A percentile compares a stretch with the other conserved stretches of the same genome.
Conservation (phyloP, 75 land plant genomes). For the Sequoia sempervirens region DNA sequence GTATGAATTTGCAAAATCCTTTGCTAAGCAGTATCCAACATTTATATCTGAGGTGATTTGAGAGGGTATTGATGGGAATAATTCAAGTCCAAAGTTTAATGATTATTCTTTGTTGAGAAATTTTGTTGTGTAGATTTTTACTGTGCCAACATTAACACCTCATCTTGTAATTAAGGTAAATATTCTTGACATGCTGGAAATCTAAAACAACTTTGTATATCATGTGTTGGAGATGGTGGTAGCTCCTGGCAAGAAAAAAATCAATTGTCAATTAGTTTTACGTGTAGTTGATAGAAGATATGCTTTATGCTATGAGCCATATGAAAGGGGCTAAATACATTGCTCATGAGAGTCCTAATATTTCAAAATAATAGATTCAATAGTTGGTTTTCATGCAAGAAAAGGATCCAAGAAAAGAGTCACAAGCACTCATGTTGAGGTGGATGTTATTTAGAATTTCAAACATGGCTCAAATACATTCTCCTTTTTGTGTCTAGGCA, state of each 20-base stretch:
- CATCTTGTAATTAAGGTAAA: slow-evolving; percentile 71
- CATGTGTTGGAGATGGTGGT: slow-evolving; percentile 71
- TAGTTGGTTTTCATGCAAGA: slow-evolving; percentile 75
- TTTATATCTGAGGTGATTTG: slow-evolving; percentile 44
- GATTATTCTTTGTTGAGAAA: slow-evolving; percentile 57
- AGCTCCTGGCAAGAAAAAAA: slow-evolving; percentile 55
- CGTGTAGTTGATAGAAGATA: slow-evolving; percentile 64
- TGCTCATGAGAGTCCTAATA: slow-evolving; percentile 40
- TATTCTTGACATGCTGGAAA: slow-evolving; percentile 60
- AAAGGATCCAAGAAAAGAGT: slow-evolving; percentile 77
- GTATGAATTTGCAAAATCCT: slow-evolving; percentile 72
- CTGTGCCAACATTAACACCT: slow-evolving; percentile 83
- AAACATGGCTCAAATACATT: slow-evolving; percentile 61
- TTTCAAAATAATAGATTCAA: slow-evolving; percentile 65
- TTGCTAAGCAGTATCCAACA: slow-evolving; percentile 55
- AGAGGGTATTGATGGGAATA: slow-evolving; percentile 20
- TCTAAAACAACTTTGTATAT: slow-evolving; percentile 55
- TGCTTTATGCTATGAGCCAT: slow-evolving; percentile 80
- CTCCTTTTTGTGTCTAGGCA: slow-evolving; percentile 52
- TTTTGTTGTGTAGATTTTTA: slow-evolving; percentile 93
- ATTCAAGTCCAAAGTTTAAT: slow-evolving; percentile 11
- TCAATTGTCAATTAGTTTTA: slow-evolving; percentile 32
- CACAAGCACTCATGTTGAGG: slow-evolving; percentile 68
- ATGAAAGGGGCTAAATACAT: slow-evolving; percentile 55
- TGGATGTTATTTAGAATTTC: slow-evolving; percentile 61